Base-by-base conservation (phyloP, 2,329 filamentous ascomycete species). In the Mollisiaceae sp. region DNA sequence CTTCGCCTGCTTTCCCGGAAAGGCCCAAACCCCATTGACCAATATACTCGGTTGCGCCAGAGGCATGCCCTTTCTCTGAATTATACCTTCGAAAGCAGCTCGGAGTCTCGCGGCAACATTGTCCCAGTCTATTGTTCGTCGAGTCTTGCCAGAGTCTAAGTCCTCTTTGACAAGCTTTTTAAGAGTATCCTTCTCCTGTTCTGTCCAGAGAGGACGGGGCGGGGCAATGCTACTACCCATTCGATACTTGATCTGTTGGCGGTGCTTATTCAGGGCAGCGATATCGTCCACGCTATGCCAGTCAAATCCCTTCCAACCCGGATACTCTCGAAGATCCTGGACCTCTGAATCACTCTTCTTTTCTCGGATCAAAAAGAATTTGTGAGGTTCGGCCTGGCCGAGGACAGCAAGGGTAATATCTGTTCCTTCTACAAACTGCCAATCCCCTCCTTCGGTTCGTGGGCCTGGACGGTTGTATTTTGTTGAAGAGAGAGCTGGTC, bases 331-430 rank as follows among this genome's bases (percentile, higher is more conserved):
- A 12, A 66, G 12, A 5, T 65, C 43, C 12, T 55, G 58, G 8
- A 45, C 57, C 11, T 11, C 18, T 6, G 62, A 56, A 20, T 68
- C 15, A 0, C 41, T 5, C 11, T 9, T 54, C 27, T 50, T 36
- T 15, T 63, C 39, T 8, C 66, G 63, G 4, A 66, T 18, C 41
- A 69, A 24, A 35, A 68, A 69, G n/a, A 65, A 66, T 27, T 68
- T 68, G 2, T 67, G 66, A 8, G 62, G 39, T 12, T 65, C 64
- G 1, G 66, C 65, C 1, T 18, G n/a, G 12, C 43, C 57, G 9
- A 59, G 15, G n/a, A 54, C 20, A 18, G 60, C 52, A 2, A 47
- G 18, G 1, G 41, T 18, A 0, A 67, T 47, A 24, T 65, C 45
- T 4, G 60, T 54, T 47, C 68, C 68, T 27, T 45, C 47, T 0